phyloP scores from a whole-genome alignment of 305 asterid species.

The Solanum hybrid region DNA sequence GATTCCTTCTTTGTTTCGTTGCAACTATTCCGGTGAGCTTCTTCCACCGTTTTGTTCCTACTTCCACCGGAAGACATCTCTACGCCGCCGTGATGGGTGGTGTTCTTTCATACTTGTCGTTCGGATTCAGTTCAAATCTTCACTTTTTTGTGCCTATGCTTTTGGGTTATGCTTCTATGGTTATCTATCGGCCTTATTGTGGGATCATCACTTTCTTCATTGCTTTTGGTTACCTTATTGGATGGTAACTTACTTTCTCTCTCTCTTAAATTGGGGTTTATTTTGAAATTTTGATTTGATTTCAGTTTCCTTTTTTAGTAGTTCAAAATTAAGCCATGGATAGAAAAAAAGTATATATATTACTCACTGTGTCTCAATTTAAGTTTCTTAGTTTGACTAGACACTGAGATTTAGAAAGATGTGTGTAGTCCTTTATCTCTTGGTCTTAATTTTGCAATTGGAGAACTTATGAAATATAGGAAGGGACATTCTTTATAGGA shows the following conservation, averaged over 20 bases:
- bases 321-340: background rate
- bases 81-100: conserved; percentile 83
- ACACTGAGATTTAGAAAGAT: background rate
- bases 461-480: background rate
- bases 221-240: conserved; percentile 91
- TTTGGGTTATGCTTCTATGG: conserved; percentile 78
- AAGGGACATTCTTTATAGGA: background rate
- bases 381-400: background rate
- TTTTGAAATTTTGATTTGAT: background rate
- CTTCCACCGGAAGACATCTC: conserved; percentile 56
- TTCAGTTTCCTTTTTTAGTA: background rate
- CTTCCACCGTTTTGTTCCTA: conserved; percentile 76
- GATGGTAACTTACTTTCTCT: conserved; percentile 42
- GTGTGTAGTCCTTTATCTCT: background rate
- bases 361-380: background rate
- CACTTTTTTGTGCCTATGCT: conserved; percentile 83
- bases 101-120: conserved; percentile 59
- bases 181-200: conserved; percentile 46
- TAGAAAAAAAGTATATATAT: background rate
- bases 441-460: background rate
- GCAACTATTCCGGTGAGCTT: conserved; percentile 84
- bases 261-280: background rate
- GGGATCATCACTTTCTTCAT: conserved; percentile 69
- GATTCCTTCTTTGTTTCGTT: conserved; percentile 73
- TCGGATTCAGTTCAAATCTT: conserved; percentile 86